A percentile compares a stretch with the other conserved stretches of the same genome.
Evolutionary conservation across 2,329 filamentous ascomycete genomes (phyloP).

Genomic region (Venturia pyrina): DNA sequence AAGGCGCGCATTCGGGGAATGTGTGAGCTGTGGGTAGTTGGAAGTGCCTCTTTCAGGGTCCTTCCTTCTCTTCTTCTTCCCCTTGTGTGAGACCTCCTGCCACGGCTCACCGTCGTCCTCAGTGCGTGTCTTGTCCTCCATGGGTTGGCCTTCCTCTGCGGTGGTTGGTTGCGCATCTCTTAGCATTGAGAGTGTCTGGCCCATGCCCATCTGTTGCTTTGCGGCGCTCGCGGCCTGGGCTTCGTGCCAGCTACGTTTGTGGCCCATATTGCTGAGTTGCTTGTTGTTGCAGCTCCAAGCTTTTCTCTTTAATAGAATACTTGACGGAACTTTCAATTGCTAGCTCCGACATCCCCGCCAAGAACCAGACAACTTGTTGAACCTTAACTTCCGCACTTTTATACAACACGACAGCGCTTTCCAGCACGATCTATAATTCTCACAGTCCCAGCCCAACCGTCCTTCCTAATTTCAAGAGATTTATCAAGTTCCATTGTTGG

Average conservation of each 20-base stretch:
- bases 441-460: too few species aligned
- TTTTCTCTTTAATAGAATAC: background rate
- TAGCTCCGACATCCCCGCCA: too few species aligned
- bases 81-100: conserved; percentile 9
- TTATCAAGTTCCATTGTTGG: too few species aligned
- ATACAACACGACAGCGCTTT: too few species aligned
- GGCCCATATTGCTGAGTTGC: background rate
- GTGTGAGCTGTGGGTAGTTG: conserved; percentile 44
- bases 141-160: conserved; percentile 20
- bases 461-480: too few species aligned
- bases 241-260: conserved; percentile 10
- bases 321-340: background rate
- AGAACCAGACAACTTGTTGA: too few species aligned
- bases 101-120: conserved; percentile 10
- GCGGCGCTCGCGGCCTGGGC: background rate
- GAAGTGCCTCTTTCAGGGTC: conserved; percentile 1
- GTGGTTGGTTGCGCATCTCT: conserved; percentile 18
- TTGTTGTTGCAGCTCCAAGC: background rate
- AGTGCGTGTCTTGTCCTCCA: conserved; percentile 15
- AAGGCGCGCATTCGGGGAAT: conserved; percentile 42
- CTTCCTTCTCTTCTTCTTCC: conserved; percentile 9
- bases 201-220: conserved; percentile 1
- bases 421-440: too few species aligned
- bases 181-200: conserved; percentile 4
- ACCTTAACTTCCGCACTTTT: too few species aligned